Base-by-base conservation (phyloP, 768 basidiomycete species). In the Lyophyllum atratum region DNA sequence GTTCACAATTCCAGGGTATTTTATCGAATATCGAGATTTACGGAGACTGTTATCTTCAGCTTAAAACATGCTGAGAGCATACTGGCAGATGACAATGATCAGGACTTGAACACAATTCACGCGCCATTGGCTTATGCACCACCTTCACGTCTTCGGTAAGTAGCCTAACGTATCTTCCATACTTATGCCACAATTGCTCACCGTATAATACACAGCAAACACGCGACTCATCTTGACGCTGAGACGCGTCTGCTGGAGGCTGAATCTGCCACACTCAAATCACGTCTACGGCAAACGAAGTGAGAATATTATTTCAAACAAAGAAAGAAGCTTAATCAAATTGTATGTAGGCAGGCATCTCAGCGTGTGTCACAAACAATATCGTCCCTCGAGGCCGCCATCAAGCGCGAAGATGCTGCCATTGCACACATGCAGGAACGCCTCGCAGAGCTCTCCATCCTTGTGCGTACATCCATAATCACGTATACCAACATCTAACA, bases 281-380 rank as follows among this genome's bases (percentile, higher is more conserved):
- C 63, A 26, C 71, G 74, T 21, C 54, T 71, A 4, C 61, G 61
- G 11, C 62, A 65, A n/a, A 67, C 66, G 7, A 74, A 69, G 75
- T 76, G 39, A 5, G 68, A 24, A 12, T 28, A 2, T 28, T 54
- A n/a, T 26, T 40, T 17, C 28, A 19, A 26, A 2, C 10, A 26
- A 14, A 26, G 3, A 24, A n/a, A 15, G 24, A 17, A 28, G 25
- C 51, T 17, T 51, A 37, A 40, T 28, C 3, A 50, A 46, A 33
- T 37, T 9, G 28, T 40, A 19, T 44, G 6, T 47, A 72, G 73
- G 58, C 19, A 61, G 3, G 69, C 68, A 1, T 62, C 62, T 19
- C 67, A 72, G 47, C 58, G 62, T 10, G 39, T 68, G 33, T 46
- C 64, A 15, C 53, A 68, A 42, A 62, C 71, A 2, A 60, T 70